phyloP scores from a whole-genome alignment of 768 basidiomycete species.

The Psilocybe subaeruginosa region DNA sequence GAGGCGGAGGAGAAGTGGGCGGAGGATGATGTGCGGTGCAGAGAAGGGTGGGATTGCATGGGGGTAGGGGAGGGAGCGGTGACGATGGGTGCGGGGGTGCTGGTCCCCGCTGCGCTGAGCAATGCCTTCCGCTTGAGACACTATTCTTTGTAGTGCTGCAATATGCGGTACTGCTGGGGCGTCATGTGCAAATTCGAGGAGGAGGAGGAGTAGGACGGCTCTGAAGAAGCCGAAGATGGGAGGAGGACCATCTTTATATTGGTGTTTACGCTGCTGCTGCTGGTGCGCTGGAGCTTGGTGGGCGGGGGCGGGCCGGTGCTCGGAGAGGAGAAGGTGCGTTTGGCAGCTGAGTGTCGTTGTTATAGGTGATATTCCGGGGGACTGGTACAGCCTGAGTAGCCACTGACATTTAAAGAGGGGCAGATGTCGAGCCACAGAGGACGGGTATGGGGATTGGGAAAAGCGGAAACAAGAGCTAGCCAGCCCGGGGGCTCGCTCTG shows the following conservation, averaged over 20 bases:
- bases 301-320: conserved; percentile 33
- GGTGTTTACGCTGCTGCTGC: conserved; percentile 29
- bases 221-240: conserved; percentile 32
- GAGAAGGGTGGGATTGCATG: conserved; percentile 23
- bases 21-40: background rate
- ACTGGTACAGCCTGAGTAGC: background rate
- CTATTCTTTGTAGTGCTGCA: conserved; percentile 52
- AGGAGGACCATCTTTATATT: conserved; percentile 35
- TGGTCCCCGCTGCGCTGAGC: conserved; percentile 23
- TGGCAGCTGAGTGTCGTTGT: conserved; percentile 25
- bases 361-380: background rate
- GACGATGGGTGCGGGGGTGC: conserved; percentile 10
- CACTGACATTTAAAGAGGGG: background rate
- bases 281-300: conserved; percentile 36
- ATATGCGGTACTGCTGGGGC: conserved; percentile 33
- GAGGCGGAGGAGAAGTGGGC: conserved; percentile 8
- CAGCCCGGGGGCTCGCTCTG: background rate
- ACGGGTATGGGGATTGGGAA: background rate
- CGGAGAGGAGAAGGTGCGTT: conserved; percentile 50
- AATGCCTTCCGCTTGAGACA: conserved; percentile 42
- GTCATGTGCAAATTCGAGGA: background rate
- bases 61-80: background rate
- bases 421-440: background rate
- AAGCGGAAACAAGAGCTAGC: background rate
- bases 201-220: background rate